Percentiles rank a stretch among this genome's conserved stretches.
Conservation (phyloP, 2,329 filamentous ascomycete genomes). For the Diaporthe amygdali region DNA sequence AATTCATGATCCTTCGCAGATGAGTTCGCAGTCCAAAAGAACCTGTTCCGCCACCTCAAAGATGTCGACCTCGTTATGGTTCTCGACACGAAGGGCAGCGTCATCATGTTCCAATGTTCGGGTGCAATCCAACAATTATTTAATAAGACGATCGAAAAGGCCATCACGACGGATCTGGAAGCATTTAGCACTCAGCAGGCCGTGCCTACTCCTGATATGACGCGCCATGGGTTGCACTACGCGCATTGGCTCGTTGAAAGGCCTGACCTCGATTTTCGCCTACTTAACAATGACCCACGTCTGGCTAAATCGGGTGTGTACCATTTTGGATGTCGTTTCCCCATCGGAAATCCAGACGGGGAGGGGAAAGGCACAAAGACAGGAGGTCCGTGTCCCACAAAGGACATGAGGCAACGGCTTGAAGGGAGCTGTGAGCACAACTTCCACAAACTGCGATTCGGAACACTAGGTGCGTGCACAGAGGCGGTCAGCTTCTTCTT, state of each 20-base stretch:
- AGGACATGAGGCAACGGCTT: neutral
- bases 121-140: neutral
- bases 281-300: neutral
- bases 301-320: neutral
- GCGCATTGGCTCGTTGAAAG: conserved; percentile 17
- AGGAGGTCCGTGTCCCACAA: neutral
- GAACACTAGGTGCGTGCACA: neutral
- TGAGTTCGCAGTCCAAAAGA: neutral
- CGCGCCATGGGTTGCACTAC: conserved; percentile 14
- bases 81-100: neutral
- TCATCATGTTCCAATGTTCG: neutral
- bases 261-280: conserved; percentile 13
- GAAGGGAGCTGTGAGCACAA: neutral
- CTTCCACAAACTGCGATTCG: neutral
- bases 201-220: conserved; percentile 20
- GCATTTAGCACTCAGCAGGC: conserved; percentile 15
- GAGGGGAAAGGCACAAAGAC: neutral
- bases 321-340: neutral
- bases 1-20: neutral
- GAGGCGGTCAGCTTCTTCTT: conserved; percentile 26
- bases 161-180: neutral
- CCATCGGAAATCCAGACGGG: neutral
- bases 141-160: neutral
- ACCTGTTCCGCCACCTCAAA: neutral
- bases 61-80: neutral